These are phyloP conservation scores for Daldinia vernicosa DNA, from an alignment of 495 filamentous ascomycete species.

Conservation along the genomic window DNA sequence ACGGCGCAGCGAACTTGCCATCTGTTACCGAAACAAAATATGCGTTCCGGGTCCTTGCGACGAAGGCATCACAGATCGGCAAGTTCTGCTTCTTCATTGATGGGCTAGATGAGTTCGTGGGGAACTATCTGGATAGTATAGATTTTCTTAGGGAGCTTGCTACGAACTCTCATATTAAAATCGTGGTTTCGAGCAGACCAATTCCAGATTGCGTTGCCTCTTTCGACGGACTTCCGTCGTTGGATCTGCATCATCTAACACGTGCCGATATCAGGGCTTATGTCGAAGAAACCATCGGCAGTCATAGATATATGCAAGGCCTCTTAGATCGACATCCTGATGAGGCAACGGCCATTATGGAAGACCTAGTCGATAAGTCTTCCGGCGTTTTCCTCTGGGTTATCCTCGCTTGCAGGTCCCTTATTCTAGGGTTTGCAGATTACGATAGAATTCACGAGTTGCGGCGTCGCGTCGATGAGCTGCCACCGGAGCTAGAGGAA, in stretches of 20 bases:
- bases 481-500: conserved; percentile 43
- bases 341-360: not conserved
- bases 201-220: conserved; percentile 20
- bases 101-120: conserved; percentile 20
- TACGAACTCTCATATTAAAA: not conserved
- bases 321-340: not conserved
- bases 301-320: conserved; percentile 11
- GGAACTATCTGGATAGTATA: conserved; percentile 1
- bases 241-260: conserved; percentile 45
- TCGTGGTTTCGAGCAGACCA: conserved; percentile 30
- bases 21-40: not conserved
- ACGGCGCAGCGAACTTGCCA: not conserved
- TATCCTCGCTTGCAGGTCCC: conserved; percentile 38
- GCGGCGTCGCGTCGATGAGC: conserved; percentile 30
- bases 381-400: conserved; percentile 55
- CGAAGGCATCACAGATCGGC: not conserved
- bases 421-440: conserved; percentile 30
- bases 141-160: conserved; percentile 9
- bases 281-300: conserved; percentile 13
- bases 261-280: conserved; percentile 40
- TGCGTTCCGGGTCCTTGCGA: not conserved
- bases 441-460: conserved; percentile 35
- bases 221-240: conserved; percentile 11
- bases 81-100: conserved; percentile 29
- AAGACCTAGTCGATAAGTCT: conserved; percentile 45